A percentile compares a stretch with the other conserved stretches of the same genome.
phyloP scores from a whole-genome alignment of 768 basidiomycete genomes.

The Cyathus striatus region DNA sequence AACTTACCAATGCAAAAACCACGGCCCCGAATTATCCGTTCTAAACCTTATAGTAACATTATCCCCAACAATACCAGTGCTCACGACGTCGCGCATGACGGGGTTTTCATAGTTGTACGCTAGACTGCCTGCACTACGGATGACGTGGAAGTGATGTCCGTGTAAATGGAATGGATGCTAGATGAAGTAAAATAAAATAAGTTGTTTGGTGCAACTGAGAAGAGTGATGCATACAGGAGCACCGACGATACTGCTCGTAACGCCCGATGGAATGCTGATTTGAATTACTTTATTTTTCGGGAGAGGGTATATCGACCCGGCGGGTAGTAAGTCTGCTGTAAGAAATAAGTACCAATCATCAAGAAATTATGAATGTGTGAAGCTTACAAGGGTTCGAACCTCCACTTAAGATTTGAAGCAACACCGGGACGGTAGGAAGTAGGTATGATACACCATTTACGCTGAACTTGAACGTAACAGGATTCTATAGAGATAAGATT shows the following conservation, averaged over 20 bases:
- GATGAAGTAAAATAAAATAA: not conserved
- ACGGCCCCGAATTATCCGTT: constrained; percentile 67
- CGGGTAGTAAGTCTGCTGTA: constrained; percentile 20
- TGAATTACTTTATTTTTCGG: constrained; percentile 42
- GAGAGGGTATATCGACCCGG: constrained; percentile 35
- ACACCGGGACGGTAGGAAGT: constrained; percentile 34
- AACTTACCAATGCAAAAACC: constrained; percentile 42
- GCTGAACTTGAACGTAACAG: constrained; percentile 11
- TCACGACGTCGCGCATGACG: constrained; percentile 51
- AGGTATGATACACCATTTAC: constrained; percentile 28
- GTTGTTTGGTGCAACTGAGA: not conserved
- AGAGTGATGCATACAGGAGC: constrained; percentile 21
- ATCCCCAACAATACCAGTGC: constrained; percentile 29
- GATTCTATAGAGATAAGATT: not conserved
- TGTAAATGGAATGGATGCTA: constrained; percentile 15
- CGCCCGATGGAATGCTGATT: constrained; percentile 32
- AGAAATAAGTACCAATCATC: constrained; percentile 25
- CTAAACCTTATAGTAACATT: constrained; percentile 55
- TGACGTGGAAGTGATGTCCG: constrained; percentile 24
- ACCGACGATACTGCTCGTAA: constrained; percentile 22
- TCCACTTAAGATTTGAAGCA: constrained; percentile 42
- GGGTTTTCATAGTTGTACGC: constrained; percentile 48
- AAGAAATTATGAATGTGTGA: constrained; percentile 25
- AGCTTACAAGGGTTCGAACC: constrained; percentile 17
- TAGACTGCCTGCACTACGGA: constrained; percentile 33